Base-by-base conservation (phyloP, 352 stramenopile species). In the Phytophthora idaei region DNA sequence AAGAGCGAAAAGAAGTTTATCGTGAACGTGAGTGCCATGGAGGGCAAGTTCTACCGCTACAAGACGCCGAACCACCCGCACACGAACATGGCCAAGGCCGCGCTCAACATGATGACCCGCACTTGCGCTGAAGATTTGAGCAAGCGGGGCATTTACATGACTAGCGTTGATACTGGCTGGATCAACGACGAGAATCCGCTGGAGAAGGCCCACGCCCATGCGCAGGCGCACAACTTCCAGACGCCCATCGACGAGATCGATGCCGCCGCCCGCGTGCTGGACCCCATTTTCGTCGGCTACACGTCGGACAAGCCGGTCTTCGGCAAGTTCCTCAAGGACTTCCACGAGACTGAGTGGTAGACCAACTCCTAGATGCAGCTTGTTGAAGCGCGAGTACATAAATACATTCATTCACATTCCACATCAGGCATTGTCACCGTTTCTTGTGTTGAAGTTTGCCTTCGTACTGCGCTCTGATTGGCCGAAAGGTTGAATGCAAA, bases 101-200 rank as follows among this genome's bases (percentile, higher is more conserved):
- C 96, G 36, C 84, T 99, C 56, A 99, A 99, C 77, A 99, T 99
- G 97, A 97, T 99, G 76, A 99, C 96, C n/a, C 82, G 95, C 14
- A 99, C 97, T 6, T 98, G 90, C 31, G 92, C 95, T 0, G 92
- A 98, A 68, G 95, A 99, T 73, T 74, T 98, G 73, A 96, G 90
- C 52, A 98, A 97, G 71, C 85, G 90, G 9, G 72, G 84, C 57
- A 98, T 99, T 61, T 99, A 91, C 71, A 99, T 99, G 97, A 99
- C 98, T 68, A 96, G 89, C 41, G 95, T 99, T n/a, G 97, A 99
- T 80, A 99, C 97, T 15, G 97, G 87, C 64, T 99, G 97, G 97
- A 98, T 99, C 79, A 99, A 99, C 77, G 96, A 99, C 77, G 97
- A 99, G 72, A 98, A 99, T 81, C 97, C 97, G 41, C 68, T 98